Conservation (phyloP, 805 yeast species). For the Yarrowia sp. region DNA sequence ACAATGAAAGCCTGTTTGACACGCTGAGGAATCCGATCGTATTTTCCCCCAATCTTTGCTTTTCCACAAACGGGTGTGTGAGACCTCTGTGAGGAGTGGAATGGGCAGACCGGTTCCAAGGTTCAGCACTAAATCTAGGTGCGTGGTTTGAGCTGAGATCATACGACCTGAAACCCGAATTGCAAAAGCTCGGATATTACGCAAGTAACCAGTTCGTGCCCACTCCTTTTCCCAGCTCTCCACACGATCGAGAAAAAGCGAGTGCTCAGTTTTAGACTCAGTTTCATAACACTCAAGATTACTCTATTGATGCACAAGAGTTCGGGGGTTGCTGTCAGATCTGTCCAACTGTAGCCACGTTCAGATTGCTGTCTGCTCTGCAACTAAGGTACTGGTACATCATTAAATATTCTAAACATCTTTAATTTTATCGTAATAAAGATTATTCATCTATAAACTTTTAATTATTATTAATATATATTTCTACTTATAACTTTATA, state of each 20-base stretch:
- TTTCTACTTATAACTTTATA: too few species aligned
- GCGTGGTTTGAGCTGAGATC: not conserved
- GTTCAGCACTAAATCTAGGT: not conserved
- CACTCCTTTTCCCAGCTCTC: too few species aligned
- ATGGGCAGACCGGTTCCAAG: not conserved
- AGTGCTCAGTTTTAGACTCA: conserved; percentile 13
- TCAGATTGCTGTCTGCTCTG: conserved; percentile 4
- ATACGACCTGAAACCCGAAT: not conserved
- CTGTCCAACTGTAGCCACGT: not conserved
- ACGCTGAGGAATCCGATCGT: conserved; percentile 13
- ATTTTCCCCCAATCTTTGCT: conserved; percentile 19
- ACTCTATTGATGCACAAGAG: not conserved
- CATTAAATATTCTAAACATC: too few species aligned
- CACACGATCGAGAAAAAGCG: not conserved
- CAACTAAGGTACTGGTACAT: too few species aligned
- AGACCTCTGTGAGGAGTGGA: too few species aligned
- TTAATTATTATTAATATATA: too few species aligned
- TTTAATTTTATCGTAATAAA: too few species aligned
- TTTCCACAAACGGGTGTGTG: conserved; percentile 1
- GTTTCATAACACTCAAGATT: conserved; percentile 13
- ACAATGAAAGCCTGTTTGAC: conserved; percentile 13
- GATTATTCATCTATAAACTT: too few species aligned
- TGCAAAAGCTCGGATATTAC: too few species aligned
- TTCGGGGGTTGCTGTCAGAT: conserved; percentile 23
- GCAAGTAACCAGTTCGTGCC: too few species aligned